Conservation (phyloP, 371 early-diverging fungal genomes). For the Thermomucor indicae-seudaticae region DNA sequence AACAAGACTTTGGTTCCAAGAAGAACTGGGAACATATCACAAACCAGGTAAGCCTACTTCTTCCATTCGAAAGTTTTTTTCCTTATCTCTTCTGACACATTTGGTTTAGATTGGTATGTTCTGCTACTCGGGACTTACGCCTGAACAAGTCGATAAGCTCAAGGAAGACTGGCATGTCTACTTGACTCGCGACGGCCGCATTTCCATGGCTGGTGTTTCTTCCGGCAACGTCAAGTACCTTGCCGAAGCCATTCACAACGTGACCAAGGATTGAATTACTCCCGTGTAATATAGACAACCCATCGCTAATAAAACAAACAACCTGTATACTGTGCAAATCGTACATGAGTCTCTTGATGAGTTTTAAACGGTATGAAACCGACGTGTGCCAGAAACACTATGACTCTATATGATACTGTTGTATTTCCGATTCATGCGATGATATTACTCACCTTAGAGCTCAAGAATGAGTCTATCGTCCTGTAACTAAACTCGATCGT, state of each 20-base stretch:
- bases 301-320: too few species aligned
- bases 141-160: constrained; percentile 86
- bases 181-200: constrained; percentile 95
- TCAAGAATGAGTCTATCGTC: too few species aligned
- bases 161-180: constrained; percentile 89
- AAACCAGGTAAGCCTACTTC: constrained; percentile 69
- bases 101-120: constrained; percentile 93
- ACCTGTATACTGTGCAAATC: too few species aligned
- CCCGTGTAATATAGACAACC: too few species aligned
- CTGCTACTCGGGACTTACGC: constrained; percentile 94
- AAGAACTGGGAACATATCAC: constrained; percentile 93
- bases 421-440: too few species aligned
- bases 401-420: too few species aligned
- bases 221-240: constrained; percentile 92
- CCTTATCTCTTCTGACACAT: constrained; percentile 3
- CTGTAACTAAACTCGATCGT: too few species aligned
- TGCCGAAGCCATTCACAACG: constrained; percentile 93
- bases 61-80: too few species aligned
- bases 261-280: constrained; percentile 68
- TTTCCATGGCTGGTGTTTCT: constrained; percentile 96
- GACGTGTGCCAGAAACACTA: too few species aligned
- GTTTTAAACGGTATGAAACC: too few species aligned
- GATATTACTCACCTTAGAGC: too few species aligned
- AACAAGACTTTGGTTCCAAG: constrained; percentile 77
- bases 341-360: too few species aligned